Base-by-base conservation (phyloP, 2,329 filamentous ascomycete genomes). In the Colletotrichum sansevieriae region DNA sequence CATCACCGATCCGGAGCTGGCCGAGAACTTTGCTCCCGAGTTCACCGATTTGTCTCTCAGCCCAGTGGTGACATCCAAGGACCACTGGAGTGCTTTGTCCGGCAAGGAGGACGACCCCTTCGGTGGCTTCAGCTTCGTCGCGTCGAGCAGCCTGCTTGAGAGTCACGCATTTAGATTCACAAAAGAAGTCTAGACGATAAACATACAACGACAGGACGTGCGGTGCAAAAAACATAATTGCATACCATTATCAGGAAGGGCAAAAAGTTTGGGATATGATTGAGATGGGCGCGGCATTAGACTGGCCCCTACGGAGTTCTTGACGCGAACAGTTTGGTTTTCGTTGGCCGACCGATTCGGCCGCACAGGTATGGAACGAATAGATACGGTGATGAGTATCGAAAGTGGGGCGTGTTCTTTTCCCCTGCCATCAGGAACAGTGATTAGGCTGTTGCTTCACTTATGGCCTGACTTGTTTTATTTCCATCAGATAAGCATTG, bases 21-120 rank as follows among this genome's bases (percentile, higher is more conserved):
- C 96, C 0, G 97, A 99, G 87, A 99, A 99, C 81, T 99, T 99
- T 80, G 88, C 92, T 0, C 84, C 85, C n/a, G 94, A 98, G 77
- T 99, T 99, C 78, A 99, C 95, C 0, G 90, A 92, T 63, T 81
- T 97, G 71, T 88, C 93, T 3, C 84, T 98, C 61, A 97, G 92
- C 77, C 94, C 94, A 6, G 85, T 92, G 1, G 77, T 90, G 62
- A 80, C 81, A 11, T 79, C 75, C 71, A 80, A 75, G 72, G 81
- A 85, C 44, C 76, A 78, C 7, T 83, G 82, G 81, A 76, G 77
- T 12, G 72, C 74, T n/a, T 73, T 75, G 18, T 74, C 75, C 13
- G 74, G 74, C 33, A 77, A 75, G 58, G 77, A 76, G 33, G 78
- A 79, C 64, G 86, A 89, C 63, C 83, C 83, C 7, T 90, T 91